Evolutionary conservation across 1,284 basidiomycete genomes (phyloP), one percentile per base, ranked within the genome.

Genomic region (Inonotus obliquus): DNA sequence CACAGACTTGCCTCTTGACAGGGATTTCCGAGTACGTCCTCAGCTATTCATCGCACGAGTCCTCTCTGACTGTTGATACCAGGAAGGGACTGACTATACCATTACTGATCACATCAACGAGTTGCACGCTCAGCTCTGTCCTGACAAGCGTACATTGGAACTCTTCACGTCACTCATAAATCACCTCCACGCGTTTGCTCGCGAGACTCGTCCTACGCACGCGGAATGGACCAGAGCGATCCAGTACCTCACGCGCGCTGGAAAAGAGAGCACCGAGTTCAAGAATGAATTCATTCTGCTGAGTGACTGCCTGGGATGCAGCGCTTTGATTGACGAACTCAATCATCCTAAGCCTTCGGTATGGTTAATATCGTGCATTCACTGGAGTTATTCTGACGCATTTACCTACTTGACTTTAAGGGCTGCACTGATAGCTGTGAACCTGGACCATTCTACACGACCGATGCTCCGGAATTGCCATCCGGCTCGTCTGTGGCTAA

Each of bases 251-350:
- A 75, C 74, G 27, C 70, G 71, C 35, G 72, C 70, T 37, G 74
- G 74, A 29, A 74, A 73, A 68, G 74, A 75, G 71, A 75, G 73
- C 68, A 73, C 74, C 23, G 70, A 72, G 17, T 73, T 70, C 66
- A 74, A 74, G 69, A 75, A 75, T 68, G 76, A 78, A 70, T 76
- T 78, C 60, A 73, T 77, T 52, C 69, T 78, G n/a, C 68, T 78
- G 32, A 77, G 75, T 63, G 76, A 78, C 63, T 72, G 73, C 61
- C 64, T 77, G 5, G 76, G 76, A 9, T 63, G 77, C 35, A 76
- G 74, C 56, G 75, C 72, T n/a, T 67, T 77, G 21, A 69, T 78
- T 11, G 75, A 78, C 61, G 74, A 76, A 59, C 65, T 76, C 57
- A 72, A 73, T 51, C 74, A 78, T 54, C 74, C 74, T 4, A 75